Evolutionary conservation across 2,329 filamentous ascomycete genomes (phyloP).

Genomic region (Zymoseptoria tritici): DNA sequence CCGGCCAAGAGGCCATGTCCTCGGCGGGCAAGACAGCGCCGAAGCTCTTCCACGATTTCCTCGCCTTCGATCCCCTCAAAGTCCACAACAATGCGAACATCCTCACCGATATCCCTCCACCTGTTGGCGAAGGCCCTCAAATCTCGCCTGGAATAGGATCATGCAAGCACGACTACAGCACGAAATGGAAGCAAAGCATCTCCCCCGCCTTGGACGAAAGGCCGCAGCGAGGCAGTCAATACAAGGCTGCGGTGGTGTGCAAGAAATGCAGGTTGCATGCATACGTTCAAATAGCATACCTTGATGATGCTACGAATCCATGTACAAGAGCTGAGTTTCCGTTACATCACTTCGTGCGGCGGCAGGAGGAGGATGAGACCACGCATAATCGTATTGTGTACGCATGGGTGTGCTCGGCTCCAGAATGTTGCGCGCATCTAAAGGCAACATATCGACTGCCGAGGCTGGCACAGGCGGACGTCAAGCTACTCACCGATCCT

Average conservation of each 20-base stretch:
- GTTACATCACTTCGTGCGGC: constrained; percentile 52
- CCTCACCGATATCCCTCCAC: constrained; percentile 51
- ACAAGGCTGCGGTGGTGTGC: constrained; percentile 56
- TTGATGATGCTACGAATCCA: constrained; percentile 31
- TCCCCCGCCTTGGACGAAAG: constrained; percentile 38
- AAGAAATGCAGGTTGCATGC: constrained; percentile 55
- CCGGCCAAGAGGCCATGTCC: background rate
- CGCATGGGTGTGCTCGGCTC: constrained; percentile 52
- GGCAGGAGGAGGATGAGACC: constrained; percentile 9
- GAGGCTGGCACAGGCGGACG: constrained; percentile 42
- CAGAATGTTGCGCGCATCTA: constrained; percentile 48
- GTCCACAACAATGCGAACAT: constrained; percentile 31
- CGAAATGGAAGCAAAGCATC: constrained; percentile 49
- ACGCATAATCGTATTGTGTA: constrained; percentile 30
- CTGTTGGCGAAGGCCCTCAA: constrained; percentile 36
- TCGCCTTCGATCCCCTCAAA: constrained; percentile 46
- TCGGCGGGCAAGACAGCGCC: constrained; percentile 42
- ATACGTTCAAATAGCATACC: constrained; percentile 42
- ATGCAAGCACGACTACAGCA: constrained; percentile 54
- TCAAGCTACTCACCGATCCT: constrained; percentile 48
- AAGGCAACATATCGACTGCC: constrained; percentile 48
- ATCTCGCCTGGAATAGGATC: constrained; percentile 34
- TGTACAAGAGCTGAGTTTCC: constrained; percentile 46
- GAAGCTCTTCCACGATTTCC: constrained; percentile 45
- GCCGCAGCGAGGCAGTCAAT: constrained; percentile 36